phyloP scores from a whole-genome alignment of 225 moss, liverwort and hornwort species.

The Polytrichum commune region DNA sequence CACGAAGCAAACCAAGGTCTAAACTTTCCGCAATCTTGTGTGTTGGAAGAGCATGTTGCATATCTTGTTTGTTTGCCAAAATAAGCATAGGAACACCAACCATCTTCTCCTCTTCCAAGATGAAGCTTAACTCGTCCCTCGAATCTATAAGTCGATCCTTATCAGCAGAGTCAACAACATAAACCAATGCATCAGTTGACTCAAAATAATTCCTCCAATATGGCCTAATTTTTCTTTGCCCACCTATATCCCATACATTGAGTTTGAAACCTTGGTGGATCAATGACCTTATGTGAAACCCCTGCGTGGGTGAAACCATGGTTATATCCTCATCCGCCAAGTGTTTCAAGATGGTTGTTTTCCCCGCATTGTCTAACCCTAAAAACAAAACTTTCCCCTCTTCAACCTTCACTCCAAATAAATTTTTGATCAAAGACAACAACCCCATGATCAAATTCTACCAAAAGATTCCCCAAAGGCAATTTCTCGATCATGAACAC shows the following conservation, averaged over 20 bases:
- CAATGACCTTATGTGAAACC: conserved; percentile 50
- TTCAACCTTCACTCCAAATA: conserved; percentile 27
- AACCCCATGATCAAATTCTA: conserved; percentile 21
- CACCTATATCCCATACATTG: conserved; percentile 55
- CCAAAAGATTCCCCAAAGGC: too few species aligned
- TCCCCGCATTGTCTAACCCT: conserved; percentile 49
- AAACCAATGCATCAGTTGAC: conserved; percentile 44
- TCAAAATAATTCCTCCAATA: conserved; percentile 63
- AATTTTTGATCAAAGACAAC: conserved; percentile 28
- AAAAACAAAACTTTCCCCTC: conserved; percentile 46
- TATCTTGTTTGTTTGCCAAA: conserved; percentile 54
- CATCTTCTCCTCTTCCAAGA: conserved; percentile 56
- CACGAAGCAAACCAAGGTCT: conserved; percentile 25
- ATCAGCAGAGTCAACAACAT: conserved; percentile 43
- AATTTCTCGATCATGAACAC: too few species aligned
- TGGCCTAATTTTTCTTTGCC: conserved; percentile 41
- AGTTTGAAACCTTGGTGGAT: conserved; percentile 51
- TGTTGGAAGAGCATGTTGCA: conserved; percentile 21
- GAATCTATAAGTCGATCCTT: conserved; percentile 33
- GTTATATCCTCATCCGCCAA: conserved; percentile 32
- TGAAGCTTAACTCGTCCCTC: conserved; percentile 44
- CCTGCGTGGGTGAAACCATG: conserved; percentile 31
- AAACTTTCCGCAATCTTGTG: conserved; percentile 34
- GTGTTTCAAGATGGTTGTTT: conserved; percentile 36
- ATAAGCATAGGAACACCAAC: conserved; percentile 40